Conservation (phyloP, 2,329 filamentous ascomycete genomes). For the Neurospora crassa region DNA sequence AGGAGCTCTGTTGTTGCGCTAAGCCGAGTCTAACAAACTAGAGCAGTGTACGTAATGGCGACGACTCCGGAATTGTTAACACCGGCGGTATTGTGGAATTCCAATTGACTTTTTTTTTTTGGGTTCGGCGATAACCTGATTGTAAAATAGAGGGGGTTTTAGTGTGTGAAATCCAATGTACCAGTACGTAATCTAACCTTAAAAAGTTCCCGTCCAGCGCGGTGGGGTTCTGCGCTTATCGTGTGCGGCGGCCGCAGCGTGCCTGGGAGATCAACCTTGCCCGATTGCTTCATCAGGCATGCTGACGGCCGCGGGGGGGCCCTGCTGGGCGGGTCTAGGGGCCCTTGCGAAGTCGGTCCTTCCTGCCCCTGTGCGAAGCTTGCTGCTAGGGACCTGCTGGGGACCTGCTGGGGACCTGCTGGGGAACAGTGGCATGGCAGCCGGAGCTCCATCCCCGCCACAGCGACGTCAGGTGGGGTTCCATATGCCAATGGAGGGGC, state of each 20-base stretch:
- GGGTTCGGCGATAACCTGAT: background rate
- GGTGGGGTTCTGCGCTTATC: background rate
- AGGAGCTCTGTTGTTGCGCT: background rate
- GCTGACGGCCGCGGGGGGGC: background rate
- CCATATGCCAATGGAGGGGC: background rate
- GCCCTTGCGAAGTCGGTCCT: conserved; percentile 2
- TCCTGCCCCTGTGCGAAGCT: background rate
- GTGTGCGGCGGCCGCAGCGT: background rate
- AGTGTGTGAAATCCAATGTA: background rate
- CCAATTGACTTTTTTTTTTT: background rate
- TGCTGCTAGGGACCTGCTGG: background rate
- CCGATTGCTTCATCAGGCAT: background rate
- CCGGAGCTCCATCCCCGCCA: background rate
- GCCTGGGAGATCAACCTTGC: background rate
- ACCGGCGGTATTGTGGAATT: background rate
- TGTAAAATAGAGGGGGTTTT: background rate
- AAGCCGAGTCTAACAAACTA: too few species aligned
- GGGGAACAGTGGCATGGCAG: background rate
- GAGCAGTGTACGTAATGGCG: background rate
- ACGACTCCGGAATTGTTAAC: background rate
- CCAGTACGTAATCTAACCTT: background rate
- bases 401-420: background rate
- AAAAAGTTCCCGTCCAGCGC: background rate
- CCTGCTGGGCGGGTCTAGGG: background rate
- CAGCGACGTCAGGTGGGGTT: conserved; percentile 13